These are phyloP conservation scores for Phialophora expanda DNA, from an alignment of 2,329 filamentous ascomycete species.

Conservation along the genomic window DNA sequence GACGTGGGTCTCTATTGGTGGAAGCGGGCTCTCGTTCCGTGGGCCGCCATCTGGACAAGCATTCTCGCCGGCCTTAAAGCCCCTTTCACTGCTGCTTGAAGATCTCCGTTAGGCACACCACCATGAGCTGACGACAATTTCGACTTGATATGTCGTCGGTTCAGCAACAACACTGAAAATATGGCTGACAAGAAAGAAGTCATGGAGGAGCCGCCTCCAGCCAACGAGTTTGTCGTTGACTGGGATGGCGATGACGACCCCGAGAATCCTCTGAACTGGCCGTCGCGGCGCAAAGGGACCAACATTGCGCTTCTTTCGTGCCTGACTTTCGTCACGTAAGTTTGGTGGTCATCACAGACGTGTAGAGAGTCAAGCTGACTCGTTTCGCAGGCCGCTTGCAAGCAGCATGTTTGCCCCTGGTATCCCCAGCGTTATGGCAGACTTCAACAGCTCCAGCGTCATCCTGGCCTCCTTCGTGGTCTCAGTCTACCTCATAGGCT, in stretches of 20 bases:
- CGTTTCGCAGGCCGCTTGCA: slow-evolving; percentile 56
- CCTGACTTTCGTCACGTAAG: slow-evolving; percentile 63
- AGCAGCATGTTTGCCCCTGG: slow-evolving; percentile 65
- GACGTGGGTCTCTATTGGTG: neutral
- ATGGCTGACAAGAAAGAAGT: slow-evolving; percentile 15
- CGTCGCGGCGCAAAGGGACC: slow-evolving; percentile 61
- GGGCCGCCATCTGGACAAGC: neutral
- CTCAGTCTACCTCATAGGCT: slow-evolving; percentile 62
- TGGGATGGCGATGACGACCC: slow-evolving; percentile 62
- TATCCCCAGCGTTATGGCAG: slow-evolving; percentile 57
- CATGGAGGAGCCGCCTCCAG: slow-evolving; percentile 6
- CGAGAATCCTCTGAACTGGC: slow-evolving; percentile 61
- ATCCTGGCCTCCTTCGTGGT: slow-evolving; percentile 57
- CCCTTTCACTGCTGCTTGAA: neutral
- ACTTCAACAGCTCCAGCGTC: slow-evolving; percentile 53
- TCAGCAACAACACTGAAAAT: neutral
- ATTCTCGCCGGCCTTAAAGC: neutral
- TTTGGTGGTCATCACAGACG: neutral
- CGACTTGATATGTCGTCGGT: neutral
- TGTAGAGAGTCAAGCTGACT: neutral
- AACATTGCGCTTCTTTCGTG: slow-evolving; percentile 60
- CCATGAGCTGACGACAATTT: neutral
- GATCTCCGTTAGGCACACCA: neutral
- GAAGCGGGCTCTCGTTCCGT: neutral
- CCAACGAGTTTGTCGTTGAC: slow-evolving; percentile 39